Percentiles rank a stretch among this genome's conserved stretches.
These are phyloP conservation scores for Gracilaria vermiculophylla DNA, from an alignment of 23 red algal species.

Conservation along the genomic window DNA sequence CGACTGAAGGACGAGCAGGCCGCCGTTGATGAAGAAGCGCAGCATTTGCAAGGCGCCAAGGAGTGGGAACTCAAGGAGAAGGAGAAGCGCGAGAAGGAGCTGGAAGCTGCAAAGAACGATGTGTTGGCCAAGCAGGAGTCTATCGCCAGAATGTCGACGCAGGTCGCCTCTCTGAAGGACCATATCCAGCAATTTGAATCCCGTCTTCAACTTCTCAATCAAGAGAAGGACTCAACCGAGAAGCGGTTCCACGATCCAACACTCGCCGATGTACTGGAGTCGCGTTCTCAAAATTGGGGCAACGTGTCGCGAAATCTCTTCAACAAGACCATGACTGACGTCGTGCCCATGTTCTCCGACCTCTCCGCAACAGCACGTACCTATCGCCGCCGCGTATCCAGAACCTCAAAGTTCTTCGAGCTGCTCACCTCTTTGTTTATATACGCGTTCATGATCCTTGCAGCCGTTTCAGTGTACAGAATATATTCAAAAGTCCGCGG, in stretches of 20 bases:
- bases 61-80: slow-evolving; percentile 69
- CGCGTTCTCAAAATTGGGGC: slow-evolving; percentile 67
- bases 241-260: slow-evolving; percentile 56
- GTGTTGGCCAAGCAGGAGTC: slow-evolving; percentile 62
- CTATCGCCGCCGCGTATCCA: slow-evolving; percentile 40
- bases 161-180: slow-evolving; percentile 60
- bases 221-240: slow-evolving; percentile 60
- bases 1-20: slow-evolving; percentile 52
- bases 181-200: slow-evolving; percentile 55
- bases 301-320: slow-evolving; percentile 64
- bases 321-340: slow-evolving; percentile 67
- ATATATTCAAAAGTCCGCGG: slow-evolving; percentile 60
- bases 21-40: slow-evolving; percentile 52
- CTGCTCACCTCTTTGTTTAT: slow-evolving; percentile 60
- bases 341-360: slow-evolving; percentile 55
- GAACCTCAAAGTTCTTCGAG: slow-evolving; percentile 60
- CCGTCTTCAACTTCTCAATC: slow-evolving; percentile 57
- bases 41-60: slow-evolving; percentile 62
- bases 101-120: slow-evolving; percentile 74
- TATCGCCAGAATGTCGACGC: slow-evolving; percentile 60
- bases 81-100: slow-evolving; percentile 54
- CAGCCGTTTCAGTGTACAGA: slow-evolving; percentile 11
- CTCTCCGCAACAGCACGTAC: slow-evolving; percentile 45
- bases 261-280: slow-evolving; percentile 68
- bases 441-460: slow-evolving; percentile 55